Base-by-base conservation (phyloP, 495 filamentous ascomycete species). In the Pyronema omphalodes region DNA sequence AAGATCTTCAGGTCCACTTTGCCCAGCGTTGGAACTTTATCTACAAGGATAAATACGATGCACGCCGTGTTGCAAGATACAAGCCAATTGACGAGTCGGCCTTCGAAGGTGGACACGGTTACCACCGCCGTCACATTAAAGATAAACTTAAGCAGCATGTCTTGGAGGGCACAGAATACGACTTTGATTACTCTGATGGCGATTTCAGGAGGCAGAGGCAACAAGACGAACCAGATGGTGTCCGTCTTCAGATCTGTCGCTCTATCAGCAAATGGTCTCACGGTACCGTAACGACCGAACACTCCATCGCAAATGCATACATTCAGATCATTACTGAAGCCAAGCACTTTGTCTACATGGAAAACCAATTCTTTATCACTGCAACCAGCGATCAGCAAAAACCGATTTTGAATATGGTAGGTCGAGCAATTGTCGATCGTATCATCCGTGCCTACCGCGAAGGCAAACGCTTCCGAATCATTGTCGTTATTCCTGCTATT, bases 361-460 rank as follows among this genome's bases (percentile, higher is more conserved):
- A 95, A 69, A 95, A 95, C 60, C 88, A 95, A 66, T 95, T 95
- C 74, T 95, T 95, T 72, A 95, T 95, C 70, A 94, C 88, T 0
- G 86, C 88, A 3, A 93, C 87, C 0, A 74, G 73, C 12, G 74
- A 83, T 44, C 67, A 76, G 33, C 88, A 93, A 67, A 76, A 73
- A 51, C 88, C 88, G 0, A 81, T 96, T 9, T 73, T 76, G 60
- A 96, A 96, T 67, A 81, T 82, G 68, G 85, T 96, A 50, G 88
- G 89, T 39, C 80, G 77, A 23, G 83, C 85, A 7, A 89, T 96
- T 51, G 86, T 93, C 3, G 84, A 93, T 61, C 81, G 88, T 14
- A 88, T 94, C 58, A 60, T 89, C 15, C 83, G 81, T 17, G 89
- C 89, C 9, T 77, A 83, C 40, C 70, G 77, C 15, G 76, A 75